phyloP scores from a whole-genome alignment of 495 filamentous ascomycete genomes.

The Clavariopsis aquatica region DNA sequence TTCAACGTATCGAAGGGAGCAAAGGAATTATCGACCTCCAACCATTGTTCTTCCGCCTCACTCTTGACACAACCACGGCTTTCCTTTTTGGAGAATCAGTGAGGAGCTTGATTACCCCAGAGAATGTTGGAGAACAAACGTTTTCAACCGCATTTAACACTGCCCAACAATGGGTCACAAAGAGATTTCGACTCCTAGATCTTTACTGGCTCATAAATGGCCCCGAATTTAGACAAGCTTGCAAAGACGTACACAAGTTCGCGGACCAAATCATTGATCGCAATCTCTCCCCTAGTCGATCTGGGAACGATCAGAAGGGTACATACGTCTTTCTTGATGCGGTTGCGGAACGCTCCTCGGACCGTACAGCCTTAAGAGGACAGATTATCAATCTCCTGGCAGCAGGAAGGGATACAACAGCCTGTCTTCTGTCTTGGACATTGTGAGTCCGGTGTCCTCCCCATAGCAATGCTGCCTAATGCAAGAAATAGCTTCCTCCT shows the following conservation, averaged over 20 bases:
- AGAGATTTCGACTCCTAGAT: constrained; percentile 55
- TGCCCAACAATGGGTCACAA: constrained; percentile 56
- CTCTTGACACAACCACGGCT: constrained; percentile 51
- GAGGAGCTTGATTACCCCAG: constrained; percentile 34
- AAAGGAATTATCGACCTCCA: constrained; percentile 48
- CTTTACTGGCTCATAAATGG: constrained; percentile 47
- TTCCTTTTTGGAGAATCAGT: constrained; percentile 53
- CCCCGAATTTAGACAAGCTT: constrained; percentile 44
- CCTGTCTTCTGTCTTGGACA: constrained; percentile 37
- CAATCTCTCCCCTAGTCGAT: constrained; percentile 39
- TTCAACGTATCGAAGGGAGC: constrained; percentile 21
- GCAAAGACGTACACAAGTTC: constrained; percentile 47
- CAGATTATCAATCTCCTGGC: constrained; percentile 48
- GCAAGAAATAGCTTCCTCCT: constrained; percentile 39
- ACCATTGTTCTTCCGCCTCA: constrained; percentile 54
- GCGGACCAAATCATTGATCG: constrained; percentile 28
- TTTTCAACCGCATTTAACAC: constrained; percentile 14
- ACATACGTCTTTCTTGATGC: constrained; percentile 38
- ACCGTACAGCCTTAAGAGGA: constrained; percentile 48
- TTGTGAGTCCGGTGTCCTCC: constrained; percentile 47
- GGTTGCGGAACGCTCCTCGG: constrained; percentile 18
- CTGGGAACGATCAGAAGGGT: constrained; percentile 9
- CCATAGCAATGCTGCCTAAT: constrained; percentile 70
- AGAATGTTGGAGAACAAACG: constrained; percentile 21
- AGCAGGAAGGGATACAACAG: constrained; percentile 63